Conservation (phyloP, 108 stramenopile genomes). For the Cyclostephanos tholiformis region DNA sequence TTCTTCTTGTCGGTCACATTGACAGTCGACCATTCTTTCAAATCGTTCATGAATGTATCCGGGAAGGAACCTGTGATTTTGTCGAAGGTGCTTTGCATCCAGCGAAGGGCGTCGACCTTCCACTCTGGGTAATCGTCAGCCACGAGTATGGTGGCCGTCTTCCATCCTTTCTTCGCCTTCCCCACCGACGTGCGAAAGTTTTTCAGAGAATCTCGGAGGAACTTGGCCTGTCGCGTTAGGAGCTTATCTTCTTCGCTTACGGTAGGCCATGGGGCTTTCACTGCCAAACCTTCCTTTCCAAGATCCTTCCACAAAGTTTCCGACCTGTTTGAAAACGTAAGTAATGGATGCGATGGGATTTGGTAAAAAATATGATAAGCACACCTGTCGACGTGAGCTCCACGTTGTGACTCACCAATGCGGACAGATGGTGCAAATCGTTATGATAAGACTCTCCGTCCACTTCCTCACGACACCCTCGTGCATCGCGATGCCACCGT, state of each 20-base stretch:
- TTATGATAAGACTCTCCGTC: constrained; percentile 69
- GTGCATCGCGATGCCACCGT: constrained; percentile 88
- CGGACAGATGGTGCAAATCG: constrained; percentile 93
- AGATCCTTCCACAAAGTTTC: constrained; percentile 80
- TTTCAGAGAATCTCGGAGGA: constrained; percentile 76
- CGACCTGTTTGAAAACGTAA: constrained; percentile 37
- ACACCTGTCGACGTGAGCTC: constrained; percentile 5
- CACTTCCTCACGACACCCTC: constrained; percentile 71
- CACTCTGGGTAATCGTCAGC: constrained; percentile 85
- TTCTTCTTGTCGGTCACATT: constrained; percentile 86
- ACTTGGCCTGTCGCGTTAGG: constrained; percentile 80
- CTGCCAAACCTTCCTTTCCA: constrained; percentile 78
- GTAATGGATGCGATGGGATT: constrained; percentile 6
- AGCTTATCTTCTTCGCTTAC: constrained; percentile 84
- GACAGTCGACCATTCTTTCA: constrained; percentile 74
- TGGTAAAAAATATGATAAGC: constrained; percentile 4
- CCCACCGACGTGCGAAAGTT: constrained; percentile 72
- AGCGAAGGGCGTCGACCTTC: constrained; percentile 81
- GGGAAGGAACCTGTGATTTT: constrained; percentile 48
- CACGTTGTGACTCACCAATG: constrained; percentile 67
- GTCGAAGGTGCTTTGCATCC: constrained; percentile 81
- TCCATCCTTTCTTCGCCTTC: constrained; percentile 85
- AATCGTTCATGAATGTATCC: constrained; percentile 68
- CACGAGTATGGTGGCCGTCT: constrained; percentile 69
- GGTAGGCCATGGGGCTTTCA: constrained; percentile 88